A percentile compares a stretch with the other conserved stretches of the same genome.
Evolutionary conservation across 805 yeast species (phyloP).

Genomic region (Nakazawaea wickerhamii): DNA sequence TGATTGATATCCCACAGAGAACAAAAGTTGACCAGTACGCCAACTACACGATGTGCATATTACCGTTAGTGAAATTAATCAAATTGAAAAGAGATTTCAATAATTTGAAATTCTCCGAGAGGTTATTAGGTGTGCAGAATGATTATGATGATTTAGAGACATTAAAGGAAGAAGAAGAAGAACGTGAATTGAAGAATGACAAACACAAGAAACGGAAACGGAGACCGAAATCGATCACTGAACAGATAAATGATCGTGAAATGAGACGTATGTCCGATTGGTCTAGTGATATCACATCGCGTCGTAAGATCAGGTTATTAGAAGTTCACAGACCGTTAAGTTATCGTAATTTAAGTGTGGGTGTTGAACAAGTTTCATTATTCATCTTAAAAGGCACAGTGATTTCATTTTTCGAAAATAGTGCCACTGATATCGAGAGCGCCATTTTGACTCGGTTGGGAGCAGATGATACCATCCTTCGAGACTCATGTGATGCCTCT

Average conservation of each 20-base stretch:
- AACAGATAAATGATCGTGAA: constrained; percentile 20
- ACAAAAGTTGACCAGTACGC: constrained; percentile 53
- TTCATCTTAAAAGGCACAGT: constrained; percentile 42
- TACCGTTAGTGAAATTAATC: constrained; percentile 46
- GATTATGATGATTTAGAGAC: not conserved
- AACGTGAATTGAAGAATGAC: not conserved
- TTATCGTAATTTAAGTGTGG: constrained; percentile 37
- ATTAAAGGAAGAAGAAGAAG: constrained; percentile 1
- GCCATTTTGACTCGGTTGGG: constrained; percentile 46
- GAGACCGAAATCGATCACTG: constrained; percentile 16
- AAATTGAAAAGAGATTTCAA: constrained; percentile 19
- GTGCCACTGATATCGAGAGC: constrained; percentile 45
- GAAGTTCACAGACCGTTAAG: constrained; percentile 41
- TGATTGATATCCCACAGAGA: constrained; percentile 58
- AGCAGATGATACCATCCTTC: constrained; percentile 39
- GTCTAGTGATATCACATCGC: constrained; percentile 13
- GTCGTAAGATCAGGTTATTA: constrained; percentile 24
- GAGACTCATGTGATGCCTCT: constrained; percentile 48
- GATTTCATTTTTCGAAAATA: constrained; percentile 52
- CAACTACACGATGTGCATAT: constrained; percentile 45
- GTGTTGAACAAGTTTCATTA: constrained; percentile 51
- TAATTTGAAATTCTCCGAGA: not conserved
- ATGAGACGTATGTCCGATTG: constrained; percentile 31
- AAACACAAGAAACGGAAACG: not conserved
- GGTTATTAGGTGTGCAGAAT: not conserved